Evolutionary conservation across 1,284 basidiomycete genomes (phyloP), one percentile per base, ranked within the genome.

Genomic region (Coriolopsis trogii): DNA sequence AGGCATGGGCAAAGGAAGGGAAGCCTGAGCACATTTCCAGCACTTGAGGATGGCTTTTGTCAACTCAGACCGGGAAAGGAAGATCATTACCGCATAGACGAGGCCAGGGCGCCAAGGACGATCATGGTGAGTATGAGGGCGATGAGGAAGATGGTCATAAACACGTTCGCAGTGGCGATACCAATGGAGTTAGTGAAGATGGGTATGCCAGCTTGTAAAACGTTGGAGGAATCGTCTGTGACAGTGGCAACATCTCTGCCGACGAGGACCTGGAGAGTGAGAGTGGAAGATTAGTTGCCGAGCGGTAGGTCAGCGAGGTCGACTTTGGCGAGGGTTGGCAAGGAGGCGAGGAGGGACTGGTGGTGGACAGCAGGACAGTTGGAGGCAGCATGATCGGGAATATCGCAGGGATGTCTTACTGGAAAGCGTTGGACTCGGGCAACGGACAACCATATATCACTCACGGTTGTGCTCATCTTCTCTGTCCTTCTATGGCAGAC

Each of bases 141-240:
- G 48, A 80, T 75, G 46, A 95, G 74, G 69, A 95, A 95, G 26
- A 87, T 72, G 2, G 89, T 93, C 78, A 89, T 87, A 71, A 91
- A 94, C 3, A 89, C 86, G 70, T 94, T 94, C 40, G 87, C 87
- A 0, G 84, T 85, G 4, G 85, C 82, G 55, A 95, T 87, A 43
- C 82, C 80, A 20, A 89, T 69, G 15, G 82, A 80, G 64, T 89
- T 93, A 59, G 84, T 83, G 63, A 87, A 95, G 26, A 91, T 87
- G 6, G 93, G 91, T 18, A 95, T 70, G 15, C 93, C 93, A 15
- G 88, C 87, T 56, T 87, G 73, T 18, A 94, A 79, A 36, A 89
- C 74, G 60, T 90, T 85, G 12, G 75, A 69, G 1, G 84, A 84
- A 3, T 73, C 70, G 13, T 76, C 63, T 0, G 90, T 91, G 46